Evolutionary conservation across 768 basidiomycete species (phyloP).

Genomic region (Botryobasidium botryosum): DNA sequence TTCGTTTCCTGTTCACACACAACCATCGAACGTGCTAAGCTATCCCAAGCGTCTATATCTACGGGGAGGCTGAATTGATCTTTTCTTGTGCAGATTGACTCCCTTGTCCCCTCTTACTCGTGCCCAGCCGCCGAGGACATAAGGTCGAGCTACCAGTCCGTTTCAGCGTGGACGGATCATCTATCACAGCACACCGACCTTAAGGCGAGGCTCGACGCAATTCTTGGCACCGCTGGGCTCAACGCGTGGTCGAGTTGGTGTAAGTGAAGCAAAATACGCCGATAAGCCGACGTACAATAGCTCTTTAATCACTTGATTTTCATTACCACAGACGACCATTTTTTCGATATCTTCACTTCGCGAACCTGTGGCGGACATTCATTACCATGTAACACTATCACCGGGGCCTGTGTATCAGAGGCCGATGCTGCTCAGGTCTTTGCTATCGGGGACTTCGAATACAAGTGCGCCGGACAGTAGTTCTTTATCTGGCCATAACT

Average conservation of each 20-base stretch:
- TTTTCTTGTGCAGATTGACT: constrained; percentile 26
- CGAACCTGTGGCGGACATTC: constrained; percentile 30
- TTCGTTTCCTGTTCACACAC: constrained; percentile 26
- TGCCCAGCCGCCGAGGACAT: constrained; percentile 28
- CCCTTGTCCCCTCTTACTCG: constrained; percentile 28
- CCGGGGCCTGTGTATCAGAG: constrained; percentile 26
- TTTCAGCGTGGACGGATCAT: constrained; percentile 32
- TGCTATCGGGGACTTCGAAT: constrained; percentile 25
- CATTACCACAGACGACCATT: constrained; percentile 27
- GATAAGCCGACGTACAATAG: too few relatives aligned
- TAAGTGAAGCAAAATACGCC: constrained; percentile 17
- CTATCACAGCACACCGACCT: constrained; percentile 23
- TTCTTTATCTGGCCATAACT: neutral
- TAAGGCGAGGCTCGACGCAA: constrained; percentile 23
- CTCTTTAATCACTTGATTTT: neutral
- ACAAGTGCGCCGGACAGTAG: constrained; percentile 25
- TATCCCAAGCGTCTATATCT: too few relatives aligned
- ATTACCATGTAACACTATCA: constrained; percentile 27
- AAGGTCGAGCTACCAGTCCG: constrained; percentile 27
- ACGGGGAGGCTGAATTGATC: neutral
- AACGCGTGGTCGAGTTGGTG: constrained; percentile 33
- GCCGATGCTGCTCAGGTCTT: constrained; percentile 24
- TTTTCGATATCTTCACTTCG: constrained; percentile 35
- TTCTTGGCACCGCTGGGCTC: constrained; percentile 26
- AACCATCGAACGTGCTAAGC: constrained; percentile 27